phyloP scores from a whole-genome alignment of 176 grass and related monocot species.

The Rhipidocladum racemiflorum region DNA sequence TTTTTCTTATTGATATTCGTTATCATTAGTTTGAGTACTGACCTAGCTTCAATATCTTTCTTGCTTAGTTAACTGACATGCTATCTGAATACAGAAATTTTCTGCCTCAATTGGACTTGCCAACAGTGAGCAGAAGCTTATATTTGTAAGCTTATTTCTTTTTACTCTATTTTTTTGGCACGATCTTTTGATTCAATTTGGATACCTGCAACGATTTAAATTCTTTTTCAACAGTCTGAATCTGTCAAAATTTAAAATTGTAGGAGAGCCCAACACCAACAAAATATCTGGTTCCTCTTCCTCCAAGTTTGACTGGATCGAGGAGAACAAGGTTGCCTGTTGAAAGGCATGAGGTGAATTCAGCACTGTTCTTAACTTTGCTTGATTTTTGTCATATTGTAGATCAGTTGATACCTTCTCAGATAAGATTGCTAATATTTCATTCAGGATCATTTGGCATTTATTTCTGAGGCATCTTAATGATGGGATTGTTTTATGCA shows the following conservation, averaged over 20 bases:
- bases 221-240: slow-evolving; percentile 22
- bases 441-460: not conserved
- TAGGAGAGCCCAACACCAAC: slow-evolving; percentile 72
- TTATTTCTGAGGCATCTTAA: slow-evolving; percentile 24
- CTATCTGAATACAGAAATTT: slow-evolving; percentile 58
- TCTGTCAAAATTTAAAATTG: slow-evolving; percentile 11
- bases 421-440: slow-evolving; percentile 8
- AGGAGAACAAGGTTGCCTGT: slow-evolving; percentile 59
- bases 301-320: slow-evolving; percentile 55
- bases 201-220: not conserved
- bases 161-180: not conserved
- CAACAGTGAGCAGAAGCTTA: slow-evolving; percentile 46
- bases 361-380: not conserved
- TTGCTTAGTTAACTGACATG: slow-evolving; percentile 29
- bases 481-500: slow-evolving; percentile 41
- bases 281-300: slow-evolving; percentile 59
- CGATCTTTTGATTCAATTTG: slow-evolving; percentile 18
- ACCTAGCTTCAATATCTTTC: not conserved
- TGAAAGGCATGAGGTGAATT: slow-evolving; percentile 81
- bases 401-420: slow-evolving; percentile 10
- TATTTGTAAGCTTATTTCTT: slow-evolving; percentile 68
- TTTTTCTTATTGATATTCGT: slow-evolving; percentile 3
- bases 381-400: not conserved
- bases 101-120: slow-evolving; percentile 49
- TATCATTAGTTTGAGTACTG: not conserved